Conservation (phyloP, 192 early-diverging fungal species). For the Dissophora globulifera region DNA sequence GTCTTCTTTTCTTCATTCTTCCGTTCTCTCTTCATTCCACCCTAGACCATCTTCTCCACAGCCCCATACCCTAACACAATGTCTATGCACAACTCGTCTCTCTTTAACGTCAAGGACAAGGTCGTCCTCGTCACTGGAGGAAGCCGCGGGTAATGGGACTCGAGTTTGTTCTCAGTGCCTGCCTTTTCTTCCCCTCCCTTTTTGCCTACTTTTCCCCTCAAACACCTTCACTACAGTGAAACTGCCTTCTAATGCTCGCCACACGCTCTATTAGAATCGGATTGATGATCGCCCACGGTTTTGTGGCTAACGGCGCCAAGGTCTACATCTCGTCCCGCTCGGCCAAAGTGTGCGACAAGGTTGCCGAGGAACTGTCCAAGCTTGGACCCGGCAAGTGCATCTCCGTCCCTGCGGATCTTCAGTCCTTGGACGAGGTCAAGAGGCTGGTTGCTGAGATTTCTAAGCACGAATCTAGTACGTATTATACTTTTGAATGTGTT, state of each 20-base stretch:
- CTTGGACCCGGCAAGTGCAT: constrained; percentile 79
- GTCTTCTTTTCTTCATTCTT: not conserved
- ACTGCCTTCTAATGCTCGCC: not conserved
- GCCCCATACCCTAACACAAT: not conserved
- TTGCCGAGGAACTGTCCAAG: constrained; percentile 73
- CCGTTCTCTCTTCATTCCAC: not conserved
- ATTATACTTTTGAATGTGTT: no score
- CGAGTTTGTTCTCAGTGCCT: no score
- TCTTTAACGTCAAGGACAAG: constrained; percentile 79
- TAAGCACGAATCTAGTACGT: constrained; percentile 68
- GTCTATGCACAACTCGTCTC: constrained; percentile 64
- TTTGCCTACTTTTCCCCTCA: not conserved
- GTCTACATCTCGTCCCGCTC: constrained; percentile 94
- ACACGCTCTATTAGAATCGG: no score
- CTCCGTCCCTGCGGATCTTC: constrained; percentile 79
- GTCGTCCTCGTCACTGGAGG: constrained; percentile 87
- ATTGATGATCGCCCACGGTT: constrained; percentile 70
- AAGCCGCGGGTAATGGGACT: constrained; percentile 57
- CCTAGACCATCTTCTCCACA: not conserved
- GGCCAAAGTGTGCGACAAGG: constrained; percentile 63
- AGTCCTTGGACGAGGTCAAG: constrained; percentile 64
- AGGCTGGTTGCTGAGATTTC: constrained; percentile 65
- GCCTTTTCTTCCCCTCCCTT: not conserved
- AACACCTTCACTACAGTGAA: not conserved
- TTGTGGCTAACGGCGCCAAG: constrained; percentile 87